Base-by-base conservation (phyloP, 805 yeast species). In the Wickerhamiella sorbophila region DNA sequence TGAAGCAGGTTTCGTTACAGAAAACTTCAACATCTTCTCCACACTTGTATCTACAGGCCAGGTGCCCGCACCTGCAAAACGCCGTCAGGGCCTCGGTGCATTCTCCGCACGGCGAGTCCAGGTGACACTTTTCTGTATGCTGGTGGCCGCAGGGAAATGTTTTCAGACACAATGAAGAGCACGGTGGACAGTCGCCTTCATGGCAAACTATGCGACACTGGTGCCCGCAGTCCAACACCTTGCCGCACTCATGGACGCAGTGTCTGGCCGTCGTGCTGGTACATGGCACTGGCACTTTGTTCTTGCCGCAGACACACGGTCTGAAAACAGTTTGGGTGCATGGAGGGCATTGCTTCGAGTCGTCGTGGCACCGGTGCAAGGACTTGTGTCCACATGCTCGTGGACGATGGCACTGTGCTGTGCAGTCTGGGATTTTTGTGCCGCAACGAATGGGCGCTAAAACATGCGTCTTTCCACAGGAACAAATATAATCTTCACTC, bases 101-200 rank as follows among this genome's bases (percentile, higher is more conserved):
- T 47, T 6, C 62, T 74, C 80, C 52, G 42, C 65, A 60, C 14
- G 45, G 48, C 39, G 54, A 40, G 44, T 71, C 63, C 44, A 70
- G 66, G 59, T 85, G 94, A 53, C 95, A 85, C 44, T 65, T 65
- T 17, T 62, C 56, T 26, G 58, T 62, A 59, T 91, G 82, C 36
- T 58, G 53, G 59, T 85, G 95, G 1, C 77, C 77, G 59, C 95
- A 85, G 15, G 60, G 56, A 3, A 45, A 47, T 48, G 75, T 66
- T 22, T 61, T 54, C 14, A 69, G 69, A 62, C 95, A 85, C 4
- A 58, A 55, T 19, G 71, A 70, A 18, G 64, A 65, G 61, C 95
- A 84, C 5, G 64, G 65, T 6, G 59, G 54, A 57, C 88, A 86
- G 17, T 71, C 70, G 1, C 76, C 79, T 2, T 63, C 62, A 49